These are phyloP conservation scores for Solidago caesia DNA, from an alignment of 129 eudicot species.

Conservation along the genomic window DNA sequence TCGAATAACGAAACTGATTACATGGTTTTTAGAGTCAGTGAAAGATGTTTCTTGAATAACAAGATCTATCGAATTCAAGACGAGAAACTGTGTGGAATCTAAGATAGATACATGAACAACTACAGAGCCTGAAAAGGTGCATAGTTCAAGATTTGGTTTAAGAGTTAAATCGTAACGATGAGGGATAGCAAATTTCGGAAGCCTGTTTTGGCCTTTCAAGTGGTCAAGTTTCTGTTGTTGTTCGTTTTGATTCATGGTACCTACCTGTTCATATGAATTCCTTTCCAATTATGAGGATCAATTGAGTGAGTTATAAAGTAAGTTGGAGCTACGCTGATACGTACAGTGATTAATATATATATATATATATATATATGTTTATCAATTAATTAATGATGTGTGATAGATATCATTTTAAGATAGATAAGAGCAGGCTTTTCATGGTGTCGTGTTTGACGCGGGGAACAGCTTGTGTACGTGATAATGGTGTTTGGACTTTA, in stretches of 20 bases:
- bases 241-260: constrained; percentile 27
- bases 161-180: constrained; percentile 41
- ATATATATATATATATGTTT: too few relatives aligned
- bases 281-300: too few relatives aligned
- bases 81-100: constrained; percentile 40
- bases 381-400: too few relatives aligned
- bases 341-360: too few relatives aligned
- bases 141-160: constrained; percentile 35
- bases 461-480: too few relatives aligned
- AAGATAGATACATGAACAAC: constrained; percentile 28
- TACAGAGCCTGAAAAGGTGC: constrained; percentile 43
- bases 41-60: constrained; percentile 22
- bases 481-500: too few relatives aligned
- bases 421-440: too few relatives aligned
- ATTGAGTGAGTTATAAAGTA: too few relatives aligned
- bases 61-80: constrained; percentile 41
- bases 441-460: too few relatives aligned
- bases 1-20: not conserved
- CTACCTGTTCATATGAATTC: not conserved
- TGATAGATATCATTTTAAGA: too few relatives aligned
- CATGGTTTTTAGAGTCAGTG: constrained; percentile 31
- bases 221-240: constrained; percentile 25
- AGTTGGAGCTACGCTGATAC: too few relatives aligned
- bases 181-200: constrained; percentile 50
- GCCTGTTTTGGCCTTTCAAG: constrained; percentile 51